Evolutionary conservation across 371 early-diverging fungal genomes (phyloP).

Genomic region (Mortierella sp.): DNA sequence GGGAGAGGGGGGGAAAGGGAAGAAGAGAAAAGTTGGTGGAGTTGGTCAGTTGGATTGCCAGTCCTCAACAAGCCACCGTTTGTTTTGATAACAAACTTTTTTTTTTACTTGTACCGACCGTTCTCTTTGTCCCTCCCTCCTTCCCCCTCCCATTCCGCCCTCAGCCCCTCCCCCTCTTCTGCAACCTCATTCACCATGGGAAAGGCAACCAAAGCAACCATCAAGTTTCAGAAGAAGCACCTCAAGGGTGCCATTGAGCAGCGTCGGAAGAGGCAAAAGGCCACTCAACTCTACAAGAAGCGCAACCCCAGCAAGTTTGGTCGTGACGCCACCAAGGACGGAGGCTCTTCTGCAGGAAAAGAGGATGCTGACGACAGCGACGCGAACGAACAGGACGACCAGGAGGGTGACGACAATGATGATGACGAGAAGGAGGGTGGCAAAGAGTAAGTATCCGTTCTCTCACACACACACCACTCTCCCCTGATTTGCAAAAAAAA

Average conservation of each 20-base stretch:
- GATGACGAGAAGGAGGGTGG: conserved; percentile 56
- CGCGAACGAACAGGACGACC: conserved; percentile 42
- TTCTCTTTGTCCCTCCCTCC: too few species aligned
- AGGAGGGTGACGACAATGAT: conserved; percentile 44
- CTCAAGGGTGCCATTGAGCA: conserved; percentile 75
- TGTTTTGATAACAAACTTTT: too few species aligned
- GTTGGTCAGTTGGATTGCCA: too few species aligned
- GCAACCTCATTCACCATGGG: conserved; percentile 57
- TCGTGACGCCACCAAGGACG: conserved; percentile 38
- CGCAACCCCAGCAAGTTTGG: conserved; percentile 59
- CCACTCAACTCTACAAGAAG: conserved; percentile 71
- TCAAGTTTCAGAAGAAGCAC: conserved; percentile 88
- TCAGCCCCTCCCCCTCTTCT: neutral
- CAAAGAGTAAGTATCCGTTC: conserved; percentile 27
- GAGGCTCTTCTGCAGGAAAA: conserved; percentile 41
- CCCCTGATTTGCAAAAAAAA: neutral
- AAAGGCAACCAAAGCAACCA: conserved; percentile 85
- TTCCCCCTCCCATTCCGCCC: neutral
- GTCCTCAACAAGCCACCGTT: too few species aligned
- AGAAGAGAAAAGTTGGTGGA: neutral
- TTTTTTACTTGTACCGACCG: too few species aligned
- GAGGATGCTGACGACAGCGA: conserved; percentile 46
- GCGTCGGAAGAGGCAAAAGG: conserved; percentile 75
- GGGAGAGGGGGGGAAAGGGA: neutral
- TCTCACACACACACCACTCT: neutral